Conservation (phyloP, 139 green algal genomes). For the Chlorella vulgaris region DNA sequence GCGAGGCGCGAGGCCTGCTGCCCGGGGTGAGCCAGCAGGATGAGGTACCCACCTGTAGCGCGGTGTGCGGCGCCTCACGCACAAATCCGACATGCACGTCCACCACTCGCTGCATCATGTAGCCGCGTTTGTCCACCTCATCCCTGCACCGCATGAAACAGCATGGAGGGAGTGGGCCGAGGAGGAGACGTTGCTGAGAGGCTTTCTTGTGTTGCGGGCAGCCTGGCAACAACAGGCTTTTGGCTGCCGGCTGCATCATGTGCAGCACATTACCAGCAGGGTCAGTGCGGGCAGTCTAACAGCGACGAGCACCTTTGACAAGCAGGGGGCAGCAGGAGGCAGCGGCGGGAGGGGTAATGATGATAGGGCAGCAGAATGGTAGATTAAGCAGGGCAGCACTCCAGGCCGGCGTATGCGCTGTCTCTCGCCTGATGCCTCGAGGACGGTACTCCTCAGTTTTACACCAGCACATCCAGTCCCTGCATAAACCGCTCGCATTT, state of each 20-base stretch:
- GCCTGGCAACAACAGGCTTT: too few species aligned
- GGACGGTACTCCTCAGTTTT: background rate
- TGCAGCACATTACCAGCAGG: too few species aligned
- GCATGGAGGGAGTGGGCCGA: background rate
- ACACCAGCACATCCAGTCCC: background rate
- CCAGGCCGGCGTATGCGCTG: background rate
- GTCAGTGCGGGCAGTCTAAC: too few species aligned
- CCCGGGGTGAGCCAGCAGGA: too few species aligned
- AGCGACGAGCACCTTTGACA: too few species aligned
- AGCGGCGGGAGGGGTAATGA: background rate
- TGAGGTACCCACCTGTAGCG: slow-evolving; percentile 22
- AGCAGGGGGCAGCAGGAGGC: too few species aligned
- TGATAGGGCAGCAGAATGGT: background rate
- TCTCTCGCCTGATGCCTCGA: background rate
- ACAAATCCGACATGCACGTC: slow-evolving; percentile 36
- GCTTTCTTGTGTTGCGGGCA: too few species aligned
- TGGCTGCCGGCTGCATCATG: too few species aligned
- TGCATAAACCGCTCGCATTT: background rate
- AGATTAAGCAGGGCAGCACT: background rate
- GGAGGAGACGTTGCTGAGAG: background rate
- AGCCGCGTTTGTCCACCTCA: background rate
- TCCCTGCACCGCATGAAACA: background rate
- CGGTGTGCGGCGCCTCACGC: slow-evolving; percentile 31
- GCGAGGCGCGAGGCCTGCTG: background rate
- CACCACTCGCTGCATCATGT: slow-evolving; percentile 35